Conservation (phyloP, 2,329 filamentous ascomycete genomes). For the Ophiostoma novo-ulmi region DNA sequence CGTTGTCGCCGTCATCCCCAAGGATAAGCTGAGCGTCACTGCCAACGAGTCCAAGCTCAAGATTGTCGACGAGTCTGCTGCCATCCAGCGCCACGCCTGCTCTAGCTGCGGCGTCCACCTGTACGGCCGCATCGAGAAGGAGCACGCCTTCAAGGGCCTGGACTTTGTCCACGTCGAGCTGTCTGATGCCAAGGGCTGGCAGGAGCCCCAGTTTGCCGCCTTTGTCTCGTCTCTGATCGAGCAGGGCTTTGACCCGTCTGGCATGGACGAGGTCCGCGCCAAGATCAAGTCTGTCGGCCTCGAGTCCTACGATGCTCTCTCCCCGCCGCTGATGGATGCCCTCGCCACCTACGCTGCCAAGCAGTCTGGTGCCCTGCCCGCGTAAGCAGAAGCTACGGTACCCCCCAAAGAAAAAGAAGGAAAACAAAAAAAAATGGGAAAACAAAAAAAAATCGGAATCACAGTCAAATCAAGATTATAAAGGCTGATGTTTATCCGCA, state of each 20-base stretch:
- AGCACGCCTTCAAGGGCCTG: slow-evolving; percentile 63
- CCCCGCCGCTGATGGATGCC: slow-evolving; percentile 58
- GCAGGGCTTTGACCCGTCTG: slow-evolving; percentile 55
- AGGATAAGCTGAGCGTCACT: slow-evolving; percentile 50
- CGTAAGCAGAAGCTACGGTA: slow-evolving; percentile 22
- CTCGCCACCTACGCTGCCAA: slow-evolving; percentile 53
- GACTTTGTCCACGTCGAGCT: slow-evolving; percentile 65
- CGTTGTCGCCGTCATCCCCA: slow-evolving; percentile 56
- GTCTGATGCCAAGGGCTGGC: slow-evolving; percentile 56
- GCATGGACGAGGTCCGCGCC: slow-evolving; percentile 50
- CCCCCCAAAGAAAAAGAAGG: background rate
- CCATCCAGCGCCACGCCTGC: slow-evolving; percentile 59
- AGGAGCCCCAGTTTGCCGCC: slow-evolving; percentile 65
- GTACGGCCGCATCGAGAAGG: slow-evolving; percentile 59
- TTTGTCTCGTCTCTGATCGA: slow-evolving; percentile 65
- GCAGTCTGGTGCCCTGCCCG: slow-evolving; percentile 36
- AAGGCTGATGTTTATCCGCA: slow-evolving; percentile 11
- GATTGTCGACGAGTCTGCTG: slow-evolving; percentile 51
- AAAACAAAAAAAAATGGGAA: background rate
- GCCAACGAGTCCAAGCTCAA: slow-evolving; percentile 54
- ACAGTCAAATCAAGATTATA: background rate
- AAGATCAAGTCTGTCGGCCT: slow-evolving; percentile 52
- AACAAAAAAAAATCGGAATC: background rate
- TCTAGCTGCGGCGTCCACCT: slow-evolving; percentile 56
- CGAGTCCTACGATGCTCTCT: slow-evolving; percentile 58